Evolutionary conservation across 768 basidiomycete genomes (phyloP), one percentile per base, ranked within the genome.

Genomic region (Lentinula lateritia): DNA sequence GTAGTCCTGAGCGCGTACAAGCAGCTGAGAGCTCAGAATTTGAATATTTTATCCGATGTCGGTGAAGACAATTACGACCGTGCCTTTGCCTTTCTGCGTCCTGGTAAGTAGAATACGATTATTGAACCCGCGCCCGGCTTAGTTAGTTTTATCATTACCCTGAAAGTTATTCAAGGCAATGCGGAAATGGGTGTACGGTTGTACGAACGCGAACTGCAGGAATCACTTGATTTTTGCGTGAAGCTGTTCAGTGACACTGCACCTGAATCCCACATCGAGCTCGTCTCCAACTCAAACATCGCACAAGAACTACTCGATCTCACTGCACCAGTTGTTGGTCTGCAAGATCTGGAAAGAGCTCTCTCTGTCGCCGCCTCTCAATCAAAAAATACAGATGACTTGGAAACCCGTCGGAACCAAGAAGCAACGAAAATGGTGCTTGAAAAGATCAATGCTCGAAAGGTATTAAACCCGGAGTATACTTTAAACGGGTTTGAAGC

Each of bases 141-240:
- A 36, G 3, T 28, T 53, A 36, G 3, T 20, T 34, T 10, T 9
- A 38, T 50, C 7, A 38, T 16, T 23, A 13, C 32, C 34, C 23
- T 34, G 39, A 1, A 62, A 92, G 90, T 92, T 32, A 91, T 92
- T 42, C 90, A 92, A 72, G 90, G 90, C 5, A 86, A 85, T 45
- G 86, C 85, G 0, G 90, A 92, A 63, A 85, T 91, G 81, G 90
- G 90, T 13, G 74, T 76, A 34, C 83, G 80, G 20, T 78, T 92
- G 41, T 89, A 87, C 5, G 90, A 89, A 71, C 77, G 74, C 53
- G 90, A 92, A 71, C 78, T 92, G 1, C 87, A 90, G 65, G 85
- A 79, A 60, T 88, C 90, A 10, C 78, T 92, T n/a, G 87, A 91
- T 70, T 92, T 92, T 69, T 91, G 89, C 68, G 81, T 85, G 52